phyloP scores from a whole-genome alignment of 2,329 filamentous ascomycete genomes.

The Penicillium olsonii region DNA sequence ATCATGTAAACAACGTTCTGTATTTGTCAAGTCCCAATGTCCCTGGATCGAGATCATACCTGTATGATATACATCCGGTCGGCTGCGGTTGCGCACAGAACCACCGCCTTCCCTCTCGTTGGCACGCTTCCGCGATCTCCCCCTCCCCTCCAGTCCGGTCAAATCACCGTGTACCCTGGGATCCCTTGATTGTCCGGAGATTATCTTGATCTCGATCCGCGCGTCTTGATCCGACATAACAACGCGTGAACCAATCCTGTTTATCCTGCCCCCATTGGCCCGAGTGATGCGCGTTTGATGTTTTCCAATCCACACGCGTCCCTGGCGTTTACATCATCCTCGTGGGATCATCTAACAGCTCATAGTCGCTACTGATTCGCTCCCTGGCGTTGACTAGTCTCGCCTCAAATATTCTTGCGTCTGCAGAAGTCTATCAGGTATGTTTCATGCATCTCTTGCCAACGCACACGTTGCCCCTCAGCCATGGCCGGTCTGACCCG shows the following conservation, averaged over 20 bases:
- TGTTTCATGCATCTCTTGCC: constrained; percentile 40
- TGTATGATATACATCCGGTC: constrained; percentile 9
- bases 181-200: constrained; percentile 23
- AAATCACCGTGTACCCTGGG: constrained; percentile 21
- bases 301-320: constrained; percentile 19
- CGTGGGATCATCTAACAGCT: constrained; percentile 16
- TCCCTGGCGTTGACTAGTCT: constrained; percentile 6
- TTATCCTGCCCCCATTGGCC: constrained; percentile 17
- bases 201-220: constrained; percentile 23
- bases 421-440: constrained; percentile 40
- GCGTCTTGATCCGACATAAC: constrained; percentile 21
- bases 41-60: too few species aligned
- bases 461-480: constrained; percentile 42
- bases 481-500: constrained; percentile 30
- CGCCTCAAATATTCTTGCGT: constrained; percentile 20
- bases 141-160: constrained; percentile 15
- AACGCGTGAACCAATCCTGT: constrained; percentile 19
- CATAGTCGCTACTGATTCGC: constrained; percentile 17
- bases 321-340: constrained; percentile 19
- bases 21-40: too few species aligned
- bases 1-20: too few species aligned
- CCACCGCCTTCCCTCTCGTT: constrained; percentile 20
- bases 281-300: constrained; percentile 7
- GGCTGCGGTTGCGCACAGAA: constrained; percentile 12
- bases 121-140: constrained; percentile 18